phyloP scores from a whole-genome alignment of 306 rosid species.

The Medicago arabica region DNA sequence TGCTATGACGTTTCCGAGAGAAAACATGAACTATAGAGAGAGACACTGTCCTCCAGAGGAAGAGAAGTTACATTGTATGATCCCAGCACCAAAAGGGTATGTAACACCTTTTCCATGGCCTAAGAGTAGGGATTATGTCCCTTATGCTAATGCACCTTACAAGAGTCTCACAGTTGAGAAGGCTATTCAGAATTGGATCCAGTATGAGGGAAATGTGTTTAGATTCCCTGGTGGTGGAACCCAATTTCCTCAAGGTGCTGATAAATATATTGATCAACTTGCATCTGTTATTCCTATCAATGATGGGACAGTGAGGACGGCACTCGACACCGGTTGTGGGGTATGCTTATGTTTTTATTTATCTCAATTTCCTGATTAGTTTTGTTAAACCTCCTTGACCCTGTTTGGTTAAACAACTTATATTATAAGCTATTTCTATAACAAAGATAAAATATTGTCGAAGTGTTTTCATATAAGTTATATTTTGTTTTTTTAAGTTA shows the following conservation, averaged over 20 bases:
- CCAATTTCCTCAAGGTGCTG: slow-evolving; percentile 93
- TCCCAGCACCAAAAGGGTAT: slow-evolving; percentile 90
- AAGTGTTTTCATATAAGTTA: not conserved
- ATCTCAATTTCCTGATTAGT: slow-evolving; percentile 9
- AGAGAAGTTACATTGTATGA: slow-evolving; percentile 73
- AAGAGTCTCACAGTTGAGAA: slow-evolving; percentile 93
- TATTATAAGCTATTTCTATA: not conserved
- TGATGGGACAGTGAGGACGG: slow-evolving; percentile 85
- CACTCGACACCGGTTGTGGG: slow-evolving; percentile 92
- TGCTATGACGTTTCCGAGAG: slow-evolving; percentile 88
- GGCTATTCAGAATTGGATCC: slow-evolving; percentile 95
- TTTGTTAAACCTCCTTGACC: not conserved
- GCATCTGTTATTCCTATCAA: slow-evolving; percentile 79
- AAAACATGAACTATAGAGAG: slow-evolving; percentile 80
- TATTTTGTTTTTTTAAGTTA: not conserved
- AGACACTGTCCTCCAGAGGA: slow-evolving; percentile 82
- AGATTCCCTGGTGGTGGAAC: slow-evolving; percentile 90
- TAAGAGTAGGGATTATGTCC: slow-evolving; percentile 86
- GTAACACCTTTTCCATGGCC: slow-evolving; percentile 96
- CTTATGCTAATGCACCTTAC: slow-evolving; percentile 88
- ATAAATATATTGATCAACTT: slow-evolving; percentile 81
- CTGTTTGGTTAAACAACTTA: not conserved
- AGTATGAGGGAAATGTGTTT: slow-evolving; percentile 85
- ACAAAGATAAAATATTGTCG: not conserved
- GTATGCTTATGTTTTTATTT: slow-evolving; percentile 49